Evolutionary conservation across 176 grass and related monocot species (phyloP).

Genomic region (Eremochloa ophiuroides): DNA sequence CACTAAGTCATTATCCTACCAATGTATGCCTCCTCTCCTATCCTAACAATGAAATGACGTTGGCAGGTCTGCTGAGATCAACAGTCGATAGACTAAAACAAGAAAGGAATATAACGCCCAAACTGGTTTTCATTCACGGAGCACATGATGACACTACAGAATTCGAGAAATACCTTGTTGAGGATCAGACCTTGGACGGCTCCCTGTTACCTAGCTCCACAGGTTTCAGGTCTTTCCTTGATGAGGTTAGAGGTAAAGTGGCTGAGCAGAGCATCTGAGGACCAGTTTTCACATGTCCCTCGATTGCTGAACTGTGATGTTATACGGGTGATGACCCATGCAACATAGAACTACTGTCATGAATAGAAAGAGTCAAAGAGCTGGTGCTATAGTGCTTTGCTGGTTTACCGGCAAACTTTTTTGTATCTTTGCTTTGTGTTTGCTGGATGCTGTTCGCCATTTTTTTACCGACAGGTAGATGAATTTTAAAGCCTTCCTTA

Average conservation of each 20-base stretch:
- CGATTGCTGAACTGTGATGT: neutral
- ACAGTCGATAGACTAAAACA: constrained; percentile 72
- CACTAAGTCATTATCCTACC: neutral
- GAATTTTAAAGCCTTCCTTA: neutral
- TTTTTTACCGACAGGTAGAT: neutral
- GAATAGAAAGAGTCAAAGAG: neutral
- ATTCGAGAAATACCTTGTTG: constrained; percentile 77
- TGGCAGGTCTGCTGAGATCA: constrained; percentile 69
- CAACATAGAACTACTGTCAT: neutral
- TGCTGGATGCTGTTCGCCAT: neutral
- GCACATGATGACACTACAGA: constrained; percentile 64
- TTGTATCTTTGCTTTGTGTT: neutral
- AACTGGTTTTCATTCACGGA: constrained; percentile 62
- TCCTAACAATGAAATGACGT: constrained; percentile 4
- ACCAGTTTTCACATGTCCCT: neutral
- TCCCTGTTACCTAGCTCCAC: constrained; percentile 13
- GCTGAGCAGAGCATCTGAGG: constrained; percentile 22
- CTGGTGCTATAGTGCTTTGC: neutral
- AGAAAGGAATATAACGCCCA: constrained; percentile 77
- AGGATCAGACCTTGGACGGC: constrained; percentile 67
- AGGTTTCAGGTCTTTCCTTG: constrained; percentile 50
- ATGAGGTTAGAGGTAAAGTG: constrained; percentile 40
- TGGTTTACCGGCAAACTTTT: neutral
- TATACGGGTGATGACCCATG: neutral
- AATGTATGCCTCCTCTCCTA: neutral